Base-by-base conservation (phyloP, 1,284 basidiomycete species). In the Schizophyllum commune region DNA sequence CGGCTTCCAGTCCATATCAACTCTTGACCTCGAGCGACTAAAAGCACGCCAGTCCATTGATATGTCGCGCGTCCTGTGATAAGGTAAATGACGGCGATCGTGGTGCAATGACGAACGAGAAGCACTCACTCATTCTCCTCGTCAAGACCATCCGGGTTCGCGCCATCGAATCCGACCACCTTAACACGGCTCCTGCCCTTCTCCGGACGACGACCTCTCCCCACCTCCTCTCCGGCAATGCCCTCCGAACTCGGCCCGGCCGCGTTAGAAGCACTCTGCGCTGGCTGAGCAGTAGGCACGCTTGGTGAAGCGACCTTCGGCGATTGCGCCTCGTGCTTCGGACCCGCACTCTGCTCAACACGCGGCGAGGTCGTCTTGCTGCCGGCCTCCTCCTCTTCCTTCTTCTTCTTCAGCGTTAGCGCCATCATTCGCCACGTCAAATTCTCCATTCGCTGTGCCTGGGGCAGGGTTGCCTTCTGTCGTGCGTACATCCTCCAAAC, bases 371-470 rank as follows among this genome's bases (percentile, higher is more conserved):
- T 6, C 17, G 58, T 54, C 52, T 20, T 21, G 22, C 33, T 15
- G 51, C 51, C 11, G 57, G 71, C 70, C 62, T 74, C 86, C 69
- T 85, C 92, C 61, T 85, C 88, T 60, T 84, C 88, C 74, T 83
- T 89, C 77, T 91, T 89, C 79, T 92, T 95, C 78, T 91, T 89
- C 64, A 98, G 75, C 8, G 90, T 91, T 70, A 99, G 79, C 54
- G 95, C 91, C 96, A 98, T 98, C 92, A 98, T 93, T 64, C 97
- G 79, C 96, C 96, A 98, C 0, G 95, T 97, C 59, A 98, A 73
- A 71, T 97, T 98, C 77, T 98, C 96, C 94, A 98, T 96, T 66
- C 95, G 79, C 72, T 95, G 92, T 0, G 92, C 93, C 72, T 97
- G 93, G 51, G 95, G 94, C 55, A 97, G 75, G 58, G 83, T 84